phyloP scores from a whole-genome alignment of 495 filamentous ascomycete species.

The Lophium mytilinum region DNA sequence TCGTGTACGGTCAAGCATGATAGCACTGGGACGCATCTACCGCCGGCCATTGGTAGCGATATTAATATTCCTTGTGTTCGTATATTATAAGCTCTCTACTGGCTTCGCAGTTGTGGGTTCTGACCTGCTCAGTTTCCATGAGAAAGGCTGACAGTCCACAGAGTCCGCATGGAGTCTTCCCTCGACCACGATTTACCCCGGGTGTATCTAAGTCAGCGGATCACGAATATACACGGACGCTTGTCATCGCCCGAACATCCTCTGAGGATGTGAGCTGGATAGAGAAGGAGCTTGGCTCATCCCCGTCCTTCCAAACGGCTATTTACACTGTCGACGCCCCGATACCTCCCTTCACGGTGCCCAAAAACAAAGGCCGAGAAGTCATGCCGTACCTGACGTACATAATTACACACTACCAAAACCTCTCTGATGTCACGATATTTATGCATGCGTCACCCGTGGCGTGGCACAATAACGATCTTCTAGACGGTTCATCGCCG shows the following conservation, averaged over 20 bases:
- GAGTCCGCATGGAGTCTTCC: neutral
- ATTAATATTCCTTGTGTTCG: neutral
- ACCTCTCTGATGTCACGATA: neutral
- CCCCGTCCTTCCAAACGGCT: neutral
- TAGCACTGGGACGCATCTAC: neutral
- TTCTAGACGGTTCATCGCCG: neutral
- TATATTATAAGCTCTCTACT: neutral
- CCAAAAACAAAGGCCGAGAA: slow-evolving; percentile 6
- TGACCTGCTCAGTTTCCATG: neutral
- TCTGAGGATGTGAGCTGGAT: neutral
- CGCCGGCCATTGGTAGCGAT: neutral
- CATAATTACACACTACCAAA: slow-evolving; percentile 6
- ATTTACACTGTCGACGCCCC: slow-evolving; percentile 3
- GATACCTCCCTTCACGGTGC: neutral
- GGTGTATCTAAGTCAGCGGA: neutral
- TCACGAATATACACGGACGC: neutral
- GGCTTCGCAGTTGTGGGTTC: neutral
- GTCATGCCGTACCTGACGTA: slow-evolving; percentile 3
- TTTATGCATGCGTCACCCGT: slow-evolving; percentile 2
- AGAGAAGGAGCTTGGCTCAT: neutral
- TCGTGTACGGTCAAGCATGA: neutral
- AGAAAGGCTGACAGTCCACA: neutral
- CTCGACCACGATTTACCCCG: neutral
- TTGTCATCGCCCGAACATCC: neutral
- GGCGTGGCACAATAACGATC: slow-evolving; percentile 5